Evolutionary conservation across 768 basidiomycete species (phyloP), one percentile per base, ranked within the genome.

Genomic region (Lentinula detonsa): DNA sequence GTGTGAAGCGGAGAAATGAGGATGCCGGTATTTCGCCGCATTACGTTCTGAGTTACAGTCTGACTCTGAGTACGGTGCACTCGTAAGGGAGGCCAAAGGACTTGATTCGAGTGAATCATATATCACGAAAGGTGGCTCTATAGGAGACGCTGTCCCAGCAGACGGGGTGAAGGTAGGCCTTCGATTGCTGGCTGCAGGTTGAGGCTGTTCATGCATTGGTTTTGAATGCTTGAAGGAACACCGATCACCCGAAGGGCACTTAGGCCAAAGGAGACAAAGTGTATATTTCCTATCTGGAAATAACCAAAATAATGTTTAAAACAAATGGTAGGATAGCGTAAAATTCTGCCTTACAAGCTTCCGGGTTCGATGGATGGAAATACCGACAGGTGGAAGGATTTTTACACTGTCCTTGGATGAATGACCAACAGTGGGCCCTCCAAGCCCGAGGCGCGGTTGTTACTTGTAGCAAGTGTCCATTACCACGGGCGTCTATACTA

Each of bases 241-340:
- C 60, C 51, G 64, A 6, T 64, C 62, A 11, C 67, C 64, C 34
- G 65, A 61, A 11, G 64, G 39, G 59, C 72, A 75, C 23, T 68
- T 69, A 7, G 71, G 67, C 74, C 74, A 74, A 5, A 63, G 62
- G 5, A 71, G 69, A 50, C 75, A 76, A 3, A 75, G 74, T 1
- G 74, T 75, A 59, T 76, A 72, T 35, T 66, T 68, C 28, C 71
- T 64, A 60, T 75, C 76, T 77, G 50, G 21, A 43, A 35, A 10
- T n/a, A 39, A 4, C n/a, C 7, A 66, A 34, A 21, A 16, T 40
- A 48, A 21, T 21, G 21, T 18, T 52, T 51, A 43, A 34, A 56
- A 55, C 51, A 39, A 59, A n/a, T 34, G 35, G 39, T 13, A 9
- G 43, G 18, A 54, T 15, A 31, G 35, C 33, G 31, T 33, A 46